Percentiles rank a stretch among this genome's conserved stretches.
phyloP scores from a whole-genome alignment of 345 rosid species.

The Citrus medica region DNA sequence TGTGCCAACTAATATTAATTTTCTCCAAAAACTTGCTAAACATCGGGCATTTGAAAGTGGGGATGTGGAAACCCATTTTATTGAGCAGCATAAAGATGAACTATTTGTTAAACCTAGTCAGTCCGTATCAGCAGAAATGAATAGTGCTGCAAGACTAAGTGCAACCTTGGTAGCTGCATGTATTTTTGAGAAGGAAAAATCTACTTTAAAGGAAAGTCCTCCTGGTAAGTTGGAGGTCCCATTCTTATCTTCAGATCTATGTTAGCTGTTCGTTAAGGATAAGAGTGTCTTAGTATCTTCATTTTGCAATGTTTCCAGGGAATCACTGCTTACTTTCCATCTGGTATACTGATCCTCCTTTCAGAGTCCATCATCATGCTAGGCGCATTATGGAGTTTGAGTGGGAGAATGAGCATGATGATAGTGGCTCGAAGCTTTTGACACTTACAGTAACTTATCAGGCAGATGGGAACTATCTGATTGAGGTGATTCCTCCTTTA shows the following conservation, averaged over 20 bases:
- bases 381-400: slow-evolving; percentile 57
- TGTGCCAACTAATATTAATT: slow-evolving; percentile 86
- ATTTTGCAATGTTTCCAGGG: slow-evolving; percentile 43
- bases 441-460: slow-evolving; percentile 44
- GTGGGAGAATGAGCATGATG: slow-evolving; percentile 64
- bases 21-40: slow-evolving; percentile 72
- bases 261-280: slow-evolving; percentile 1
- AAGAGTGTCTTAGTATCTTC: slow-evolving; percentile 11
- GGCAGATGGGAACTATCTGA: slow-evolving; percentile 61
- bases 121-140: slow-evolving; percentile 40
- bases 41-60: slow-evolving; percentile 75
- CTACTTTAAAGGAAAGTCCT: slow-evolving; percentile 33
- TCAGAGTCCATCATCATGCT: slow-evolving; percentile 70
- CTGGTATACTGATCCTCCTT: slow-evolving; percentile 82
- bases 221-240: slow-evolving; percentile 47
- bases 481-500: slow-evolving; percentile 43
- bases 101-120: slow-evolving; percentile 63
- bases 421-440: slow-evolving; percentile 38
- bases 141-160: slow-evolving; percentile 42
- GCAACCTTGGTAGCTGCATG: slow-evolving; percentile 77
- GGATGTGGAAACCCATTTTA: slow-evolving; percentile 90
- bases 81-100: slow-evolving; percentile 71
- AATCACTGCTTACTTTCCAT: slow-evolving; percentile 37
- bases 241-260: slow-evolving; percentile 11
- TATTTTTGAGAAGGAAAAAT: slow-evolving; percentile 55